phyloP scores from a whole-genome alignment of 2,329 filamentous ascomycete genomes.

The Aspergillus ochraceus region DNA sequence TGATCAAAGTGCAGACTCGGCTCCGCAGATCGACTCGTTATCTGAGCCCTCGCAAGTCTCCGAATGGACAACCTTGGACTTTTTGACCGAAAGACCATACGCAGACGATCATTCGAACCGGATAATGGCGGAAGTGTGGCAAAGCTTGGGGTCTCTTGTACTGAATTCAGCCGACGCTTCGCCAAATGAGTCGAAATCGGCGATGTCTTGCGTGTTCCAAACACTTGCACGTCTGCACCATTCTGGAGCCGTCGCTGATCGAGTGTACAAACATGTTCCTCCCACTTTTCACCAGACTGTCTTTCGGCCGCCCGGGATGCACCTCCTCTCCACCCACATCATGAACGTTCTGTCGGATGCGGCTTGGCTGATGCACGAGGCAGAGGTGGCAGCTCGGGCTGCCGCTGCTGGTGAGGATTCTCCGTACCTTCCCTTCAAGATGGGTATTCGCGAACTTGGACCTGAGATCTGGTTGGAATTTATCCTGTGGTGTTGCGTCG shows the following conservation, averaged over 20 bases:
- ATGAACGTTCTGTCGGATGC: slow-evolving; percentile 50
- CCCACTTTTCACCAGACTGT: slow-evolving; percentile 28
- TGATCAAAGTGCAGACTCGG: slow-evolving; percentile 4
- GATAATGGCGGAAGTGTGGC: slow-evolving; percentile 41
- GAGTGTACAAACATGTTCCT: slow-evolving; percentile 42
- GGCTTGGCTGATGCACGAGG: slow-evolving; percentile 45
- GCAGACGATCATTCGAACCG: slow-evolving; percentile 22
- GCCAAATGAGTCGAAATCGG: slow-evolving; percentile 33
- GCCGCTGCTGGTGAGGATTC: slow-evolving; percentile 38
- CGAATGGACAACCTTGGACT: slow-evolving; percentile 20
- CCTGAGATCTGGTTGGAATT: slow-evolving; percentile 52
- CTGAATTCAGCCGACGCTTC: slow-evolving; percentile 41
- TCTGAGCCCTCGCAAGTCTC: background rate
- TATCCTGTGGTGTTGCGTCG: slow-evolving; percentile 52
- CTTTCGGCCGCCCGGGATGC: slow-evolving; percentile 45
- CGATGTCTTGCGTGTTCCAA: slow-evolving; percentile 47
- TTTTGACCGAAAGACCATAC: slow-evolving; percentile 26
- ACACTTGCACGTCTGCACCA: slow-evolving; percentile 49
- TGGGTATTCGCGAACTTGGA: slow-evolving; percentile 45
- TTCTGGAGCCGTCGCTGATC: slow-evolving; percentile 42
- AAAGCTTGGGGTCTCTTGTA: slow-evolving; percentile 41
- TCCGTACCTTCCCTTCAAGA: slow-evolving; percentile 40
- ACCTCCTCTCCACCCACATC: slow-evolving; percentile 46
- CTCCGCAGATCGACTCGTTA: slow-evolving; percentile 6
- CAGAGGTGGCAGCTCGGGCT: slow-evolving; percentile 37